A percentile compares a stretch with the other conserved stretches of the same genome.
phyloP scores from a whole-genome alignment of 2,329 filamentous ascomycete species.

The Talaromyces atroroseus region DNA sequence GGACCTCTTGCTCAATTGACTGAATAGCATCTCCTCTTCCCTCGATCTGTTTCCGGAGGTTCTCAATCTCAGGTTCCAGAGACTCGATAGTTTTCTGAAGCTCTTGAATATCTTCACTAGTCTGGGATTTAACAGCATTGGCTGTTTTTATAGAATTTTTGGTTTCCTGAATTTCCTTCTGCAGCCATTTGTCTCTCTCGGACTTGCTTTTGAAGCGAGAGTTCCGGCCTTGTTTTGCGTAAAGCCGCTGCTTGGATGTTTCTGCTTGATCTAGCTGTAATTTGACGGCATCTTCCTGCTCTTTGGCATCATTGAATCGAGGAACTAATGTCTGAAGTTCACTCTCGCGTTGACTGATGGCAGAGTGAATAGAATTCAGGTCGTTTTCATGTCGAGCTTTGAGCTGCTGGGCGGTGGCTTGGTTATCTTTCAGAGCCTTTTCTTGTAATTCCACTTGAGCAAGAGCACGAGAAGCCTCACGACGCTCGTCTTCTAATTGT shows the following conservation, averaged over 20 bases:
- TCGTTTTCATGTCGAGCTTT: constrained; percentile 66
- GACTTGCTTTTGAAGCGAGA: constrained; percentile 82
- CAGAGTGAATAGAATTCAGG: constrained; percentile 63
- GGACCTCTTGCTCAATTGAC: constrained; percentile 66
- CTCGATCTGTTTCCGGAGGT: constrained; percentile 66
- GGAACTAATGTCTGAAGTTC: constrained; percentile 73
- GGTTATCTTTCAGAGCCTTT: constrained; percentile 76
- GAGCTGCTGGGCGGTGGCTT: constrained; percentile 69
- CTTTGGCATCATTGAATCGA: constrained; percentile 66
- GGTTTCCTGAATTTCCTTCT: constrained; percentile 72
- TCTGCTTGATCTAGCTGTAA: constrained; percentile 71
- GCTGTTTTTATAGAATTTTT: constrained; percentile 70
- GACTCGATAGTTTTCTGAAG: constrained; percentile 66
- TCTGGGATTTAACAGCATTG: constrained; percentile 78
- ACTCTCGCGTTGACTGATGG: constrained; percentile 69
- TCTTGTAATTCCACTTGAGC: constrained; percentile 83
- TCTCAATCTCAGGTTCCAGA: constrained; percentile 66
- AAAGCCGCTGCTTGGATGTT: constrained; percentile 68
- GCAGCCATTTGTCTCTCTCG: constrained; percentile 79
- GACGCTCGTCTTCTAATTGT: constrained; percentile 84
- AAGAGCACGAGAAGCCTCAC: constrained; percentile 69
- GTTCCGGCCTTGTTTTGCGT: constrained; percentile 86
- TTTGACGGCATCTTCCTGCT: constrained; percentile 65
- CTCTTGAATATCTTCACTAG: constrained; percentile 71
- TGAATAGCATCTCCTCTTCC: constrained; percentile 72